These are phyloP conservation scores for Nannochloropsis oceanica DNA, from an alignment of 108 stramenopile genomes.

Conservation along the genomic window DNA sequence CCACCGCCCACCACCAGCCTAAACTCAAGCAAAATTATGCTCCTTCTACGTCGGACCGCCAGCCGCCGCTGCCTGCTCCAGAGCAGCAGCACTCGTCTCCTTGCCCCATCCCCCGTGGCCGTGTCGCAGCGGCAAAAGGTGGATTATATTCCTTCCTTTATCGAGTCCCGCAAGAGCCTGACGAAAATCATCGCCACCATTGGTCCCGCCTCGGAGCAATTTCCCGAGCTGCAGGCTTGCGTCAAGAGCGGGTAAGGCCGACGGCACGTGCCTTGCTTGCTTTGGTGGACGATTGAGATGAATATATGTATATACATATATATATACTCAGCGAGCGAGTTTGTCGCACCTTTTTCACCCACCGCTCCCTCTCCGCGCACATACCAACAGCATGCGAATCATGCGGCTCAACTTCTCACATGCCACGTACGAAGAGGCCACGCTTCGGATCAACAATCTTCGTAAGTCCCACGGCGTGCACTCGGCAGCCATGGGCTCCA, in stretches of 20 bases:
- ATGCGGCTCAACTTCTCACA: constrained; percentile 91
- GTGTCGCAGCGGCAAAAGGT: background rate
- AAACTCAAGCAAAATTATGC: background rate
- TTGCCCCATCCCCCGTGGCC: background rate
- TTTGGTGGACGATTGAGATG: too few species aligned
- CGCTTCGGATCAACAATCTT: constrained; percentile 65
- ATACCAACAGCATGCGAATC: constrained; percentile 44
- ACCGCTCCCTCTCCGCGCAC: too few species aligned
- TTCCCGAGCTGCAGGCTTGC: constrained; percentile 16
- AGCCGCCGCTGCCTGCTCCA: background rate
- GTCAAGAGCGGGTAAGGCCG: background rate
- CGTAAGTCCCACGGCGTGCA: background rate
- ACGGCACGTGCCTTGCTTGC: too few species aligned
- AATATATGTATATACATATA: too few species aligned
- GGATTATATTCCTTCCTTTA: background rate
- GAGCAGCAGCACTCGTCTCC: background rate
- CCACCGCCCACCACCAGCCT: too few species aligned
- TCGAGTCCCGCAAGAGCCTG: constrained; percentile 11
- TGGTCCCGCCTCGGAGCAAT: constrained; percentile 76
- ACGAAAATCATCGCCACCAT: constrained; percentile 88
- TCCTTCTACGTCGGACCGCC: background rate
- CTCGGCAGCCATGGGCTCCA: background rate
- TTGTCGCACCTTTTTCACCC: too few species aligned
- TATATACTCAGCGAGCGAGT: too few species aligned
- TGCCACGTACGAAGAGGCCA: constrained; percentile 83